phyloP scores from a whole-genome alignment of 1,284 basidiomycete species.

The Pyrrhoderma lamaoense region DNA sequence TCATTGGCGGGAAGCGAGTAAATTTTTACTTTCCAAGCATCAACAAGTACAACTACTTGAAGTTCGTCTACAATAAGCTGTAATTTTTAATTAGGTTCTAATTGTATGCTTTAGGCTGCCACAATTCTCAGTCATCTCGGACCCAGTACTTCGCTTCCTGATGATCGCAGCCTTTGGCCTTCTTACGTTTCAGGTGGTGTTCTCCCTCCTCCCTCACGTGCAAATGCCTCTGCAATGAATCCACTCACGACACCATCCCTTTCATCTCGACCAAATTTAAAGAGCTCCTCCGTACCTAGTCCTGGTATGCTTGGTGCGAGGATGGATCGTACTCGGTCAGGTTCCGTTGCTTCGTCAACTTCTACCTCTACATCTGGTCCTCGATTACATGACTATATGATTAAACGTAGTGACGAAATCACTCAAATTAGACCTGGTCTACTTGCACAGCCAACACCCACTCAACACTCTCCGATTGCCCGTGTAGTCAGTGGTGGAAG shows the following conservation, averaged over 20 bases:
- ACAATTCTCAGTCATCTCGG: conserved; percentile 87
- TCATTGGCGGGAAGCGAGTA: conserved; percentile 95
- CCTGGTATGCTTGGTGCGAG: no score
- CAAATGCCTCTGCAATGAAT: conserved; percentile 9
- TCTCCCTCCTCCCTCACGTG: conserved; percentile 47
- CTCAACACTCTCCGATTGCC: conserved; percentile 40
- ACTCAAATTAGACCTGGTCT: conserved; percentile 21
- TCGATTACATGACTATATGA: conserved; percentile 55
- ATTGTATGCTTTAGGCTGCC: conserved; percentile 57
- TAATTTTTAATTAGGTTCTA: neutral
- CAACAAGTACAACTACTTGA: conserved; percentile 97
- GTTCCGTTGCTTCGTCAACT: conserved; percentile 32
- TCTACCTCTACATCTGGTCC: conserved; percentile 40
- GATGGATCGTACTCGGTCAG: conserved; percentile 23
- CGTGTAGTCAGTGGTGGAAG: conserved; percentile 19
- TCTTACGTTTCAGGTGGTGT: conserved; percentile 66
- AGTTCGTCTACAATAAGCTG: conserved; percentile 32
- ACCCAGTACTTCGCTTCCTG: conserved; percentile 77
- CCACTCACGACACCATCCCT: neutral
- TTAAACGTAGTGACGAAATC: conserved; percentile 31
- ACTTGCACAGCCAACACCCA: conserved; percentile 18
- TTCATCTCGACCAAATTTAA: conserved; percentile 8
- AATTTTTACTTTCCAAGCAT: conserved; percentile 92
- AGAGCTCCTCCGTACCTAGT: conserved; percentile 12
- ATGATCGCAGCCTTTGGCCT: conserved; percentile 86